These are phyloP conservation scores for Mycena kentingensis DNA, from an alignment of 768 basidiomycete genomes.

Conservation along the genomic window DNA sequence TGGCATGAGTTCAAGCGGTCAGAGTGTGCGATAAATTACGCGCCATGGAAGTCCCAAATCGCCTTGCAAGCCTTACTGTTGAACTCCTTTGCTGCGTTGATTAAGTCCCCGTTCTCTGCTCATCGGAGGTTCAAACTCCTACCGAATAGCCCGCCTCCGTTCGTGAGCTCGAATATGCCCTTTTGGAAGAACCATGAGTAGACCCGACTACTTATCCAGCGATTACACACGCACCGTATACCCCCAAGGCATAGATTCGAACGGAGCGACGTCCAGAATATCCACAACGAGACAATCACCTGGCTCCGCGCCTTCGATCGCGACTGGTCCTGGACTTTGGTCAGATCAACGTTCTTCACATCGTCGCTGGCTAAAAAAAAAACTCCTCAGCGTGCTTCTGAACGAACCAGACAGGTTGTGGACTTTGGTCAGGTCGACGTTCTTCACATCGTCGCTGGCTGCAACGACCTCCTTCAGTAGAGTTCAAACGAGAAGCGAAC, in stretches of 20 bases:
- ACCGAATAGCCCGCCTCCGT: constrained; percentile 76
- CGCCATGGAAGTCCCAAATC: constrained; percentile 78
- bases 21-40: constrained; percentile 3
- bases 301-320: constrained; percentile 74
- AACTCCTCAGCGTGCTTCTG: no score
- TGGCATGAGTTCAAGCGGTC: no score
- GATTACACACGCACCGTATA: constrained; percentile 53
- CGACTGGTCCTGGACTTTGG: constrained; percentile 69
- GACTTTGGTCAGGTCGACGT: constrained; percentile 63
- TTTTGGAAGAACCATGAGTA: constrained; percentile 25
- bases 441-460: constrained; percentile 69
- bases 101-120: background rate
- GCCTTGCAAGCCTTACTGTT: constrained; percentile 73
- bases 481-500: background rate
- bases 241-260: constrained; percentile 81
- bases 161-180: constrained; percentile 75
- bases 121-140: constrained; percentile 4
- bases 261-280: constrained; percentile 72
- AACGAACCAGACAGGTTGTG: constrained; percentile 85
- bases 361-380: constrained; percentile 66
- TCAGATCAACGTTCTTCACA: constrained; percentile 63
- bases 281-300: constrained; percentile 81
- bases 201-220: background rate
- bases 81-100: constrained; percentile 52
- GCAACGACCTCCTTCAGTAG: background rate